Evolutionary conservation across 164 flowering plant genomes (phyloP), one percentile per base, ranked within the genome.

Genomic region (Umbilicus rupestris): DNA sequence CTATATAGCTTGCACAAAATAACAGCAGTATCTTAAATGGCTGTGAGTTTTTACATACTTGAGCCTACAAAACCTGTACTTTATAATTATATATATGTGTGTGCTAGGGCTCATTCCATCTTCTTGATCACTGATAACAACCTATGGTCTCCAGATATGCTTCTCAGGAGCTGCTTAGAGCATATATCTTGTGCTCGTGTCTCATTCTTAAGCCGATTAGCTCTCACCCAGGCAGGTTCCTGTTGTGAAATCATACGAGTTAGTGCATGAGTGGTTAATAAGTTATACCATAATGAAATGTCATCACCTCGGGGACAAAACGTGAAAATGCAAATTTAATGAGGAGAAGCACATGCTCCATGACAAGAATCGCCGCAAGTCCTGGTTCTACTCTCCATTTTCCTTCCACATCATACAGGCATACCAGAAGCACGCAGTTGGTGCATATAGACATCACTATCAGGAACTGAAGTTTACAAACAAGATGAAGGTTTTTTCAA

Each of bases 191-290:
- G 94, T 41, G 89, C 94, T 58, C 87, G 89, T 12, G 89, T 80
- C 6, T 82, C 92, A 67, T 86, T 84, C 71, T 80, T 86, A 74
- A 76, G 73, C 4, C 97, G 86, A 39, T 78, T 42, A 10, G 46
- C 97, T 82, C 75, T 84, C 28, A 93, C 97, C 97, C 97, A 93
- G 29, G 96, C 97, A 66, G 98, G 97, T 71, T 90, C 98, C 97
- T 93, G 80, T 44, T 12, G 15, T 14, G 16, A 42, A 12, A 42
- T 9, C 16, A 42, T 42, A 42, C 2, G 15, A 42, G n/a, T n/a
- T n/a, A n/a, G n/a, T n/a, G n/a, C n/a, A n/a, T n/a, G n/a, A n/a
- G n/a, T n/a, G n/a, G n/a, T n/a, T n/a, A n/a, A n/a, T n/a, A n/a
- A n/a, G n/a, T n/a, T n/a, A n/a, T n/a, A n/a, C n/a, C n/a, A n/a